Evolutionary conservation across 1,284 basidiomycete species (phyloP), one percentile per base, ranked within the genome.

Genomic region (Ceratobasidium sp.): DNA sequence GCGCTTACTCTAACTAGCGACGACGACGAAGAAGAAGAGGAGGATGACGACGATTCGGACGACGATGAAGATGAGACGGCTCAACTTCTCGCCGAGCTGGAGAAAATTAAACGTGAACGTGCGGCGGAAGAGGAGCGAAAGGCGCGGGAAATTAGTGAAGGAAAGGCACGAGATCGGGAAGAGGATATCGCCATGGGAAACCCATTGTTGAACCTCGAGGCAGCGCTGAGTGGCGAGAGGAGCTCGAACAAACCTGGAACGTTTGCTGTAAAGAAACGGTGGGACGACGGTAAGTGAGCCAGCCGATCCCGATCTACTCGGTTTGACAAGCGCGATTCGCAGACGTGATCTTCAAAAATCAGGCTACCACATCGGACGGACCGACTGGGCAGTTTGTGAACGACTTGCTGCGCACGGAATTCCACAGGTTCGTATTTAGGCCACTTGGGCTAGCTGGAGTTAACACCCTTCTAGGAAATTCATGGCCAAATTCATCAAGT

Each of bases 311-410:
- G 18, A 27, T 57, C 50, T 71, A 78, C 60, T 65, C 46, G 46
- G 67, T 27, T 48, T 27, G 35, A 55, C n/a, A n/a, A n/a, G 38
- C 23, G 44, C 69, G 44, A 46, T 20, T 76, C 78, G 64, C 79
- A 95, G 95, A 98, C 85, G 87, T 97, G 77, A 96, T 98, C 82
- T 98, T 98, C 90, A 98, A 98, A 87, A 98, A 98, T 84, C 96
- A 98, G 85, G 94, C 96, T 0, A 89, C 88, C 66, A 84, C 86
- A 89, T 84, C 84, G 75, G 87, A 87, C 79, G 94, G 92, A 83
- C 86, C 88, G 3, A 88, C 89, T 81, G 92, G 93, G 14, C 92
- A 94, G 80, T 98, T 98, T 82, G 95, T 98, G 79, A 98, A 98
- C 83, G 96, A 98, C 84, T 87, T 98, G 69, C 85, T 98, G 79